Base-by-base conservation (phyloP, 345 rosid genomes). In the Aquilaria sinensis region DNA sequence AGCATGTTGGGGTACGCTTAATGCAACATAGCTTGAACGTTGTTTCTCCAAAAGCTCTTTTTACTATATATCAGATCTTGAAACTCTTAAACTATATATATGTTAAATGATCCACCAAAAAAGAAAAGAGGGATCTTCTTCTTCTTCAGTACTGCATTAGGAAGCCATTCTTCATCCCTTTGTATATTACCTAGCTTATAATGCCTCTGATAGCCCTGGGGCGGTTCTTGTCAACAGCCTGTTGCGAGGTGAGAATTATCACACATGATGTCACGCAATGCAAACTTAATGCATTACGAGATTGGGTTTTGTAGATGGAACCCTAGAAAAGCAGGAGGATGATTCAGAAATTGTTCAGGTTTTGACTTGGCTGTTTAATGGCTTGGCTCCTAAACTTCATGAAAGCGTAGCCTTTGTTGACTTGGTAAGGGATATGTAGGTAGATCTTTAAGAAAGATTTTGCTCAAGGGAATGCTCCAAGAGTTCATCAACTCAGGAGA, bases 391-490 rank as follows among this genome's bases (percentile, higher is more conserved):
- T 3, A 46, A 56, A 1, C 46, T 56, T 2, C 15, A 31, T 29
- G 45, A 13, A 3, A 34, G 46, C 13, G 59, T 14, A 7, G 23
- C 46, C 1, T 58, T 13, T 58, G 50, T 31, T 1, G 50, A 16
- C 2, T 9, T 5, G 0, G 50, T 49, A 0, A 2, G 0, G 31
- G 56, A 64, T 10, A 62, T 63, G 32, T 56, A 23, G 23, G 23
- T 58, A 53, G 31, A 64, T n/a, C 53, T 57, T 13, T 43, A 65
- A n/a, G 69, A 64, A 3, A 9, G 49, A 3, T 70, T 64, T 10
- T 59, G 23, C 48, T 5, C 37, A 52, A 52, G 62, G 67, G 5
- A 60, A 55, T 37, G 70, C 46, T 8, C 60, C 51, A 10, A 7
- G 66, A 31, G 32, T 63, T 2, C 56, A 58, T 11, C 59, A 70